phyloP scores from a whole-genome alignment of 441 rosid species.

The Populus hybrid region DNA sequence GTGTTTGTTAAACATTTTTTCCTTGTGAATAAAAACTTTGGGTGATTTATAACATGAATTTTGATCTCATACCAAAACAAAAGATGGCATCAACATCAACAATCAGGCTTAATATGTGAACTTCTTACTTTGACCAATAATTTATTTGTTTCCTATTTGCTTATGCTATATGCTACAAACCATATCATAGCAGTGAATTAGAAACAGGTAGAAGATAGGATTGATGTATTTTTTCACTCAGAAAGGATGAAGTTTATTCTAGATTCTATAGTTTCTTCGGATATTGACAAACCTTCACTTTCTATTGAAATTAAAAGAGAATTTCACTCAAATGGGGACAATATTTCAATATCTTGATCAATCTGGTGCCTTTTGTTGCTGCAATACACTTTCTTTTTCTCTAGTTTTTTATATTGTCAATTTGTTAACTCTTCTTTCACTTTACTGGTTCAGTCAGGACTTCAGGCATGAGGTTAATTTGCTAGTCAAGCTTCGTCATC shows the following conservation, averaged over 20 bases:
- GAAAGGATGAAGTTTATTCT: not conserved
- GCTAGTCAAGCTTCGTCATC: slow-evolving; percentile 98
- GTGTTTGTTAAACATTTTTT: not conserved
- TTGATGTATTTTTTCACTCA: not conserved
- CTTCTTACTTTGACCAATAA: not conserved
- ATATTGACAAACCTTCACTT: not conserved
- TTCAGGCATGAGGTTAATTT: slow-evolving; percentile 97
- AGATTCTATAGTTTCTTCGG: not conserved
- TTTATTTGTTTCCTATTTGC: too few species aligned
- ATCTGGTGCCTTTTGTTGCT: slow-evolving; percentile 16
- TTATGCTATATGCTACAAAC: not conserved
- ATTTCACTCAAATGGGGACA: not conserved
- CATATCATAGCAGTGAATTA: not conserved
- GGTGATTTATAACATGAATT: not conserved
- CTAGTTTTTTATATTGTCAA: not conserved
- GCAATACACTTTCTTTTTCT: not conserved
- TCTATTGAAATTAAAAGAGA: not conserved
- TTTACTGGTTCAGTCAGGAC: slow-evolving; percentile 73
- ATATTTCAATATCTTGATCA: slow-evolving; percentile 4
- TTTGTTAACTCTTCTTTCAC: slow-evolving; percentile 13
- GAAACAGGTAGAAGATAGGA: not conserved
- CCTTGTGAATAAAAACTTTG: not conserved
- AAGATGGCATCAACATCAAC: slow-evolving; percentile 4
- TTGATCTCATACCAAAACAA: slow-evolving; percentile 6
- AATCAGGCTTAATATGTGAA: not conserved